Conservation (phyloP, 148 eudicot species). For the Diospyros lotus region DNA sequence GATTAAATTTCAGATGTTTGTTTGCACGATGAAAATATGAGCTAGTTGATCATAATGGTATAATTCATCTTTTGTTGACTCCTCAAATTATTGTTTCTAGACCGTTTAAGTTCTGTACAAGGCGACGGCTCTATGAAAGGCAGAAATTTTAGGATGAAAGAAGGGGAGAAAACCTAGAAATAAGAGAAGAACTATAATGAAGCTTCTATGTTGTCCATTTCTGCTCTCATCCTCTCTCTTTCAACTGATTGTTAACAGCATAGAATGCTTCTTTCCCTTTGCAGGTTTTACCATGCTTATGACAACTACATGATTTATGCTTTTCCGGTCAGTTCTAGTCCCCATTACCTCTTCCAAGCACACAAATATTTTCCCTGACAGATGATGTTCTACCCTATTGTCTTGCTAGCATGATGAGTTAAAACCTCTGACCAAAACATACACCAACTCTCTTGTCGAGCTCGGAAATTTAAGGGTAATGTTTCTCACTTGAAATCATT, state of each 20-base stretch:
- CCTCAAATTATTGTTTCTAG: neutral
- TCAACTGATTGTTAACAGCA: neutral
- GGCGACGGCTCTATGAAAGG: neutral
- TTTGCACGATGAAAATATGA: neutral
- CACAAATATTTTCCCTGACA: neutral
- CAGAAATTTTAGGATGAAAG: neutral
- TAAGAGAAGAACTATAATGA: neutral
- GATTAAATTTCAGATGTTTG: too few species aligned
- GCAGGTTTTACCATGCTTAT: constrained; percentile 98
- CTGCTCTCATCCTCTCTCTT: neutral
- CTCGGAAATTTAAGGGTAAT: constrained; percentile 83
- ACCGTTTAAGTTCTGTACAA: neutral
- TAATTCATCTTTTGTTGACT: too few species aligned
- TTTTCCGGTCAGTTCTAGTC: constrained; percentile 72
- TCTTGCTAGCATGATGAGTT: constrained; percentile 87
- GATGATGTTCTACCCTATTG: constrained; percentile 8
- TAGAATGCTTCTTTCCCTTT: constrained; percentile 16
- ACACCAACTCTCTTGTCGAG: constrained; percentile 85
- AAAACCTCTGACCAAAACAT: constrained; percentile 82
- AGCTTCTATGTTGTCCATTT: neutral
- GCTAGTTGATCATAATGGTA: too few species aligned
- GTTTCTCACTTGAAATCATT: constrained; percentile 7
- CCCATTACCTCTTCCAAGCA: neutral
- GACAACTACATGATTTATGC: constrained; percentile 91
- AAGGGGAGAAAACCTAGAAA: neutral